Base-by-base conservation (phyloP, 2,329 filamentous ascomycete species). In the Alternaria gaisen region DNA sequence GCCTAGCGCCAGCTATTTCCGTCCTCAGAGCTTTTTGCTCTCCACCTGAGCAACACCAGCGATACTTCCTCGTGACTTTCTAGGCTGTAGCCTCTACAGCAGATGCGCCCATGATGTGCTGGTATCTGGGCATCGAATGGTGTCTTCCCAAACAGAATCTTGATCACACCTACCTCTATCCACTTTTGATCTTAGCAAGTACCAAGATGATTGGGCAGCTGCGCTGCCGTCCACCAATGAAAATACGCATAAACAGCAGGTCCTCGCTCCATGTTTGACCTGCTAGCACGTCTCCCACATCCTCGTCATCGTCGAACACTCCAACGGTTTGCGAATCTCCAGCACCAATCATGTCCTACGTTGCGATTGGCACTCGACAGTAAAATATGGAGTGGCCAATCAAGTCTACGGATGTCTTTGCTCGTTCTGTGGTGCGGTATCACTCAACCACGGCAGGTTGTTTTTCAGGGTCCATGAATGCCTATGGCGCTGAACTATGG, bases 1-100 rank as follows among this genome's bases (percentile, higher is more conserved):
- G 54, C 16, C 48, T 61, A 61, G 58, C 42, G 34, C 32, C 2
- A 2, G 30, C 53, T 60, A 60, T 60, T 60, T 52, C 14, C 20
- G 30, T 24, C 41, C 28, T 4, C 53, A n/a, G 28, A 26, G 38
- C 38, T 30, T 47, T 40, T 18, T 30, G 10, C 11, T 16, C 24
- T n/a, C 56, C 56, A 46, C 53, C 28, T 26, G 30, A 24, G 50
- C 42, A 53, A 44, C 48, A 11, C 20, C 32, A 38, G 12, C 32
- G 46, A 14, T 50, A 34, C 46, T 1, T 36, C 12, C 18, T 24
- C 14, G 46, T 50, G 46, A 44, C 26, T 22, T 7, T 7, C 12
- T 9, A 8, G 12, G 16, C 3, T 42, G 40, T 16, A 24, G 40
- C 18, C 3, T 41, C 10, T 6, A 41, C 9, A 11, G 38, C 18